Base-by-base conservation (phyloP, 805 yeast genomes). In the Saturnispora halmiae region DNA sequence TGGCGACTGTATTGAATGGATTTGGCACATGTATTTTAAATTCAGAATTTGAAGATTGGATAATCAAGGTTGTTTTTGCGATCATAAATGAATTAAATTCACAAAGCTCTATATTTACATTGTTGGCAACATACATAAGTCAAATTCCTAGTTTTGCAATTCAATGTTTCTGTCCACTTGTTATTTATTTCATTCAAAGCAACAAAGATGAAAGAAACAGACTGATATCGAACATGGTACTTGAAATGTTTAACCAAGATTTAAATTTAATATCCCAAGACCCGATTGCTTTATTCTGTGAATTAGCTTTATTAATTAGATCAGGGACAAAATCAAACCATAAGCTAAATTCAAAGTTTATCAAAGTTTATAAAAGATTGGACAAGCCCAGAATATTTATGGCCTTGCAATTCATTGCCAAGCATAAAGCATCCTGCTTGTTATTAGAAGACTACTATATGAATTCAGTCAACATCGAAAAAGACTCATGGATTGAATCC, bases 341-440 rank as follows among this genome's bases (percentile, higher is more conserved):
- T 10, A 33, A 20, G 19, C 11, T 22, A 18, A 38, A 50, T 2
- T 44, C 49, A 2, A 48, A 43, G 5, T 72, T 64, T 43, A 42
- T 46, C 6, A 45, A 42, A 2, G 52, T 66, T 3, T 66, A 59
- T 39, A 39, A 48, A 9, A 46, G 46, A 0, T 41, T 72, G n/a
- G 61, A 67, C 36, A 45, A 58, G 5, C 38, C 41, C 1, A 29
- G 36, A 2, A 47, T 67, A 2, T 64, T 53, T 42, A 24, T 50
- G 10, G 50, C 65, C 4, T 67, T 75, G 1, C 42, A 59, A 4
- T 43, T 50, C 5, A 55, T 58, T 8, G 56, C 57, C 5, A 55
- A 59, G 34, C 62, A 65, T 22, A 65, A 66, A 42, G 61, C 75
- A 1, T 65, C 76, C 0, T 51, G 73, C 29, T 52, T 75, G 66